phyloP scores from a whole-genome alignment of 768 basidiomycete species.

The Epithele typhae region DNA sequence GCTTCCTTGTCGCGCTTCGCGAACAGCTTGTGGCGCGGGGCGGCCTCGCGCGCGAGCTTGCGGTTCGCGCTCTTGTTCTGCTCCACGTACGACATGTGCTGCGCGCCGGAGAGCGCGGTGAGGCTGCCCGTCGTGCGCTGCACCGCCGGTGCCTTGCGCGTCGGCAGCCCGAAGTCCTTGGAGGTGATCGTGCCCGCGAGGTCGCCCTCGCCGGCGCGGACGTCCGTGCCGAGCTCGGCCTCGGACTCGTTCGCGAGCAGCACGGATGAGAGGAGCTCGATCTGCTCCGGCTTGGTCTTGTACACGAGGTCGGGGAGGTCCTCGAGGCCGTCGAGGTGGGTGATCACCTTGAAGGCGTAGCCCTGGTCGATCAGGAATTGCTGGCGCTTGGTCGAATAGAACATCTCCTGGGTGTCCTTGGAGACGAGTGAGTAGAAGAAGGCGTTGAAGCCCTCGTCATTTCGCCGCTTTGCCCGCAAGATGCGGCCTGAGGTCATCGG shows the following conservation, averaged over 20 bases:
- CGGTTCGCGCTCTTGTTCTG: constrained; percentile 91
- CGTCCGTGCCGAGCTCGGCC: constrained; percentile 83
- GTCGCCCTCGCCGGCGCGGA: constrained; percentile 80
- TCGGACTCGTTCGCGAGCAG: constrained; percentile 87
- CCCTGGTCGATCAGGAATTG: constrained; percentile 99
- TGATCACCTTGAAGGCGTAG: constrained; percentile 99
- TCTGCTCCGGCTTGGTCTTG: constrained; percentile 87
- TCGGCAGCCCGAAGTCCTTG: constrained; percentile 75
- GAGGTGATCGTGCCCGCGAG: constrained; percentile 82
- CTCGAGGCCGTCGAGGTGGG: constrained; percentile 91
- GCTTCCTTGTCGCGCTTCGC: constrained; percentile 78
- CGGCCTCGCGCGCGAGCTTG: constrained; percentile 54
- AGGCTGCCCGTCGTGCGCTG: constrained; percentile 82
- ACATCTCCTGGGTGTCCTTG: constrained; percentile 99
- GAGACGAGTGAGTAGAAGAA: constrained; percentile 99
- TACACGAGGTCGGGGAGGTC: constrained; percentile 86
- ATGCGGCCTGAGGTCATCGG: constrained; percentile 66
- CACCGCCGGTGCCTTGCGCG: constrained; percentile 58
- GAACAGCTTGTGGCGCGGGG: constrained; percentile 71
- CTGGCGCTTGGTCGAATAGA: constrained; percentile 97
- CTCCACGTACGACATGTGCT: constrained; percentile 91
- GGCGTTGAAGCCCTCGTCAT: constrained; percentile 99
- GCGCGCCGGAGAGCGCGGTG: constrained; percentile 79
- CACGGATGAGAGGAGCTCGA: constrained; percentile 92
- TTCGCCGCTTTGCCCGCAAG: constrained; percentile 92